These are phyloP conservation scores for Aspergillus costaricaensis DNA, from an alignment of 2,329 filamentous ascomycete genomes.

Conservation along the genomic window DNA sequence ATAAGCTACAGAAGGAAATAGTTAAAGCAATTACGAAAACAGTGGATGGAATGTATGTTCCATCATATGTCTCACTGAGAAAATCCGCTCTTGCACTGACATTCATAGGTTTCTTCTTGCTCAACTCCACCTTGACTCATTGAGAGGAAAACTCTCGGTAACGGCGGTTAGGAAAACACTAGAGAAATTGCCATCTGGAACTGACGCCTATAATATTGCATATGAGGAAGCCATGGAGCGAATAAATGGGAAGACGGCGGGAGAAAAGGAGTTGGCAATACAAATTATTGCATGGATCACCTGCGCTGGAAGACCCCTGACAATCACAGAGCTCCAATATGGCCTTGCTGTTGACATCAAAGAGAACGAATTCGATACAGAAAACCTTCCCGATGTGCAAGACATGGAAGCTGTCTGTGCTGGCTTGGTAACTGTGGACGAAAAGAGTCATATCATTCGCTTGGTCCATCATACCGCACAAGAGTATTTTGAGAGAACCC, in stretches of 20 bases:
- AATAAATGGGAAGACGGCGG: slow-evolving; percentile 43
- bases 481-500: no score
- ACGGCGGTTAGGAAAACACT: slow-evolving; percentile 40
- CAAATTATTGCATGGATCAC: no score
- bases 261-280: not conserved
- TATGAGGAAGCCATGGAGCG: slow-evolving; percentile 49
- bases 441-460: no score
- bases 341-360: no score
- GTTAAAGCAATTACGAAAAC: slow-evolving; percentile 23
- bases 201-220: slow-evolving; percentile 36
- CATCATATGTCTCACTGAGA: not conserved
- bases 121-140: slow-evolving; percentile 25
- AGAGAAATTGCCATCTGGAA: slow-evolving; percentile 31
- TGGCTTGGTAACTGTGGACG: no score
- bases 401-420: no score
- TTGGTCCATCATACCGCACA: no score
- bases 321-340: accelerated
- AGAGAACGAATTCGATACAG: no score
- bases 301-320: no score
- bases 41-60: slow-evolving; percentile 39
- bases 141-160: slow-evolving; percentile 15
- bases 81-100: not conserved
- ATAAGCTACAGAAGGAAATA: slow-evolving; percentile 25
- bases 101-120: slow-evolving; percentile 32
- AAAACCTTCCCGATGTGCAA: no score